A percentile compares a stretch with the other conserved stretches of the same genome.
These are phyloP conservation scores for Pichia norvegensis DNA, from an alignment of 1,139 yeast species.

Conservation along the genomic window DNA sequence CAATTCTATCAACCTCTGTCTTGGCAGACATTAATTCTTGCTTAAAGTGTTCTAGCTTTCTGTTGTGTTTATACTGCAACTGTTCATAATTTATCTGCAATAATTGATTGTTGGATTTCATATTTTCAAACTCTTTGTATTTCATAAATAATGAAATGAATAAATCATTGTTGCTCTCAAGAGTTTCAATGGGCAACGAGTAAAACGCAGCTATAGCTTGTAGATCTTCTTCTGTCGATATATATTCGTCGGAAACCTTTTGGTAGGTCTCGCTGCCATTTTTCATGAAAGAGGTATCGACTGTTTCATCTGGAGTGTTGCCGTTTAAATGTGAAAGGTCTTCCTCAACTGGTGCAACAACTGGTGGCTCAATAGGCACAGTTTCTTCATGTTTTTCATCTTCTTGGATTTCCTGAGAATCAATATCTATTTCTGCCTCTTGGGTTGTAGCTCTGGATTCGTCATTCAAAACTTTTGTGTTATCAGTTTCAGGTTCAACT, in stretches of 20 bases:
- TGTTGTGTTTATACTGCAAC: conserved; percentile 33
- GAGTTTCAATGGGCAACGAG: conserved; percentile 27
- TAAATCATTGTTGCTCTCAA: conserved; percentile 24
- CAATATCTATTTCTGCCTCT: neutral
- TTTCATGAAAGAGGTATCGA: neutral
- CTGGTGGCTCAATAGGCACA: conserved; percentile 1
- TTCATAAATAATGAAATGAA: conserved; percentile 36
- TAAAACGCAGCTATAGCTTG: conserved; percentile 30
- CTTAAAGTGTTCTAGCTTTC: conserved; percentile 30
- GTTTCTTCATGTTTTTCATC: neutral
- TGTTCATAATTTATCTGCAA: conserved; percentile 51
- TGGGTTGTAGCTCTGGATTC: neutral
- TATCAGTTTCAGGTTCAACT: neutral
- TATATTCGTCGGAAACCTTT: neutral
- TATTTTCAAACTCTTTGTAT: conserved; percentile 40
- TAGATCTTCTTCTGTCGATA: conserved; percentile 17
- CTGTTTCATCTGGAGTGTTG: neutral
- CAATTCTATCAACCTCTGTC: conserved; percentile 13
- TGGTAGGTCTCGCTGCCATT: neutral
- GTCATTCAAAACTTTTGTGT: neutral
- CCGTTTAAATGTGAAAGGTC: neutral
- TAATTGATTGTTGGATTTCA: conserved; percentile 45
- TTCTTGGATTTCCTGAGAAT: conserved; percentile 1
- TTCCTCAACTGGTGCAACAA: neutral
- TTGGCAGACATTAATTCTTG: conserved; percentile 24